Base-by-base conservation (phyloP, 2,329 filamentous ascomycete genomes). In the Fonsecaea multimorphosa region DNA sequence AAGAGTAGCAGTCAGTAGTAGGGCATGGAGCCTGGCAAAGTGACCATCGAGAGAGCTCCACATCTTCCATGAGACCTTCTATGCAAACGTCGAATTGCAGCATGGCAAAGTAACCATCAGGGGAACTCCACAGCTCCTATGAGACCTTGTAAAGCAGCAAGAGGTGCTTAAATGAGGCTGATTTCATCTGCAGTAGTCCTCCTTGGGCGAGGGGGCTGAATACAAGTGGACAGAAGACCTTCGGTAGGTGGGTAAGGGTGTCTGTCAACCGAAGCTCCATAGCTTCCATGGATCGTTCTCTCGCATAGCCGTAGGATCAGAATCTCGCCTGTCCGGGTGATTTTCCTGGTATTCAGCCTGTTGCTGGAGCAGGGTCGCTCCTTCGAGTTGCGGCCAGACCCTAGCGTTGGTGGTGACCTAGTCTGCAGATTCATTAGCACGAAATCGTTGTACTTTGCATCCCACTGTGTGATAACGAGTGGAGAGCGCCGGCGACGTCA, bases 201-300 rank as follows among this genome's bases (percentile, higher is more conserved):
- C 14, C 3, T 31, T 51, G n/a, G 31, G 11, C 27, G 9, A 32
- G 3, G 19, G 27, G 22, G 3, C 51, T 51, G 22, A 27, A 44
- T 38, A 58, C 6, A 60, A 32, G 40, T 46, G 57, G 46, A 32
- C 19, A 51, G 9, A 31, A 3, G 32, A 27, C 19, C 11, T 16
- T 14, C 11, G n/a, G 2, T 9, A 27, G n/a, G 32, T n/a, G 40
- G 6, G 19, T 11, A 38, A 46, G 40, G n/a, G 31, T 52, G 44
- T 22, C 44, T 14, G 44, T 60, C 31, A 14, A 32, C 44, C 44
- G 44, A 16, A 22, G 14, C 40, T 29, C 19, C 46, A 22, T 53
- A 46, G 58, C 49, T 61, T 61, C 58, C n/a, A 54, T 40, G 49
- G 58, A 22, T 24, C 36, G 31, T 61, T 61, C 58, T 40, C 51